Base-by-base conservation (phyloP, 2,329 filamentous ascomycete species). In the Ilyonectria mors-panacis region DNA sequence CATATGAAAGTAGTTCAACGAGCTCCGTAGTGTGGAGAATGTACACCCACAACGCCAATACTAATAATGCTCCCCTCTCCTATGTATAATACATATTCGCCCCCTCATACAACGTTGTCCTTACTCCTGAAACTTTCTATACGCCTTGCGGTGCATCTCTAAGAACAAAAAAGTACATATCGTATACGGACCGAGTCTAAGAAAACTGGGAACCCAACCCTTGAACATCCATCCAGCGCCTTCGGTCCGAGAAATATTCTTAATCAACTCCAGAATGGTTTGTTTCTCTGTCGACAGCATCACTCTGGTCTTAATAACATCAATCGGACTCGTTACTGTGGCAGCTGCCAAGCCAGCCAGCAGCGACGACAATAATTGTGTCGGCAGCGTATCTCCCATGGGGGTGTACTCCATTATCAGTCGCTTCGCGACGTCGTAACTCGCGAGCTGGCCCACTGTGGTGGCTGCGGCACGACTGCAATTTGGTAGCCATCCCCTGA, bases 401-500 rank as follows among this genome's bases (percentile, higher is more conserved):
- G 88, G 87, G 1, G 92, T 93, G 67, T 91, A 83, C 15, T 86
- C 80, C 59, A 95, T 84, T 33, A 97, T 82, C 59, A 91, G 74
- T 44, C 85, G 83, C 84, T 97, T 97, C 82, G 94, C 94, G 21
- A 88, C 88, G 77, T 97, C 94, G 81, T 97, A 97, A 45, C 90
- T 93, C 15, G 94, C 94, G 48, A 97, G 85, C 81, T 97, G 94
- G 10, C 89, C 89, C 30, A 93, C 92, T 1, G 94, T 97, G 93
- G 97, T 97, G 76, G 95, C 88, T 12, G 92, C 91, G 8, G 93
- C 94, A 66, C 94, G 88, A 72, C 91, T 88, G 73, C 89, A 91
- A 82, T 97, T 97, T 58, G 94, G 93, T 87, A 93, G 91, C 30
- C 95, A 92, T 59, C 93, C 96, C 61, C 95, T 89, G 85, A 97